These are phyloP conservation scores for Limonium bicolor DNA, from an alignment of 148 eudicot species.

Conservation along the genomic window DNA sequence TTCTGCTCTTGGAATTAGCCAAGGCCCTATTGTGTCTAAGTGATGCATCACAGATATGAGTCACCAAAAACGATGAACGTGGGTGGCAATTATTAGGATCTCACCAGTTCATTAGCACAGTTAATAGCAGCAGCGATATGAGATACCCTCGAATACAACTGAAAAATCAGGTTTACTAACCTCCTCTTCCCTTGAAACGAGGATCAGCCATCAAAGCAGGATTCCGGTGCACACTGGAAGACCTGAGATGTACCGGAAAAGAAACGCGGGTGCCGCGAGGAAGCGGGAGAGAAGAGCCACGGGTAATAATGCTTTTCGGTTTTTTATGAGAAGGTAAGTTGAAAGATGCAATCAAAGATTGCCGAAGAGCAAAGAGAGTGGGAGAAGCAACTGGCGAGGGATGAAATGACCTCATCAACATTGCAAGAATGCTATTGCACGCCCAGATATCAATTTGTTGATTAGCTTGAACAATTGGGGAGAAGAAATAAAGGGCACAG, in stretches of 20 bases:
- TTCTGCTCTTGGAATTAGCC: not conserved
- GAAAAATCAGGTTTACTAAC: too few species aligned
- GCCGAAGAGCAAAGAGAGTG: conserved; percentile 7
- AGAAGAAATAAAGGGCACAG: too few species aligned
- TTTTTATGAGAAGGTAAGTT: conserved; percentile 8
- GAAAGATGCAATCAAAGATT: conserved; percentile 11
- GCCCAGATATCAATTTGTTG: too few species aligned
- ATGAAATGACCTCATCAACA: conserved; percentile 15
- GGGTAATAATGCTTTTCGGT: conserved; percentile 4
- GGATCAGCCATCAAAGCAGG: conserved; percentile 16
- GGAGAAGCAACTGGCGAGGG: conserved; percentile 14
- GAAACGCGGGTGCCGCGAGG: conserved; percentile 6
- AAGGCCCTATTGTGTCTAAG: too few species aligned
- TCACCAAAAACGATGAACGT: not conserved
- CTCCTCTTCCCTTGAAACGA: conserved; percentile 16
- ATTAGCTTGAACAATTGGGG: too few species aligned
- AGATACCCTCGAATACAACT: not conserved
- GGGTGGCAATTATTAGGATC: not conserved
- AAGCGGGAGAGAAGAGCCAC: conserved; percentile 1
- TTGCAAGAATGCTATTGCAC: not conserved
- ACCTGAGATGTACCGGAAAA: conserved; percentile 7
- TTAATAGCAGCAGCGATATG: not conserved
- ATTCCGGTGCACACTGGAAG: conserved; percentile 5
- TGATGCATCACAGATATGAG: too few species aligned
- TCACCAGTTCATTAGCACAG: not conserved